Conservation (phyloP, 208 protist genomes). For the Entamoeba dispar region DNA sequence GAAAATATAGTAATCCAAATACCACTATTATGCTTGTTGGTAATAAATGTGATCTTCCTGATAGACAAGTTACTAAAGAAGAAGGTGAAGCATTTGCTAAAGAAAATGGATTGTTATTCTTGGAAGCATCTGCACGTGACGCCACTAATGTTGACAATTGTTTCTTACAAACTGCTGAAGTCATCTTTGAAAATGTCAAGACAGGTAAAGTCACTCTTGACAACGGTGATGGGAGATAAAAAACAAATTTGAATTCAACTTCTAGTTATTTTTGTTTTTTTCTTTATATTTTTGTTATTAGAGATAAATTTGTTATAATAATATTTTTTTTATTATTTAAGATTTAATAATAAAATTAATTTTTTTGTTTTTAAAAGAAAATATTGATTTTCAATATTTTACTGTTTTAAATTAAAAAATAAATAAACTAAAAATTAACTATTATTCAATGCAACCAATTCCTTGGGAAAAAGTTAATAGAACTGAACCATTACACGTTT, state of each 20-base stretch:
- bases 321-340: too few relatives aligned
- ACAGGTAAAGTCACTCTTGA: not conserved
- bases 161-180: slow-evolving; percentile 5
- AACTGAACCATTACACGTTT: not conserved
- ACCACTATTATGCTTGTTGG: slow-evolving; percentile 95
- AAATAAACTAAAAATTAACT: too few relatives aligned
- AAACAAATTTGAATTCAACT: too few relatives aligned
- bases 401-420: too few relatives aligned
- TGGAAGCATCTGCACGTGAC: slow-evolving; percentile 92
- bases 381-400: too few relatives aligned
- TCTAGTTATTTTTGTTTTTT: too few relatives aligned
- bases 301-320: too few relatives aligned
- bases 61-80: slow-evolving; percentile 46
- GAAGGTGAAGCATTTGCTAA: slow-evolving; percentile 79
- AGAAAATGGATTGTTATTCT: slow-evolving; percentile 73
- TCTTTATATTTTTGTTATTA: too few relatives aligned
- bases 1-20: slow-evolving; percentile 43
- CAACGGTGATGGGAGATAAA: not conserved
- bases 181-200: slow-evolving; percentile 4
- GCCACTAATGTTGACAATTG: slow-evolving; percentile 67
- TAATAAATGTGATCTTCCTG: slow-evolving; percentile 91
- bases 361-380: too few relatives aligned
- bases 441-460: too few relatives aligned
- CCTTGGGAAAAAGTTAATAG: not conserved
- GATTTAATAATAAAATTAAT: too few relatives aligned